These are phyloP conservation scores for Fusarium burgessii DNA, from an alignment of 2,329 filamentous ascomycete species.

Conservation along the genomic window DNA sequence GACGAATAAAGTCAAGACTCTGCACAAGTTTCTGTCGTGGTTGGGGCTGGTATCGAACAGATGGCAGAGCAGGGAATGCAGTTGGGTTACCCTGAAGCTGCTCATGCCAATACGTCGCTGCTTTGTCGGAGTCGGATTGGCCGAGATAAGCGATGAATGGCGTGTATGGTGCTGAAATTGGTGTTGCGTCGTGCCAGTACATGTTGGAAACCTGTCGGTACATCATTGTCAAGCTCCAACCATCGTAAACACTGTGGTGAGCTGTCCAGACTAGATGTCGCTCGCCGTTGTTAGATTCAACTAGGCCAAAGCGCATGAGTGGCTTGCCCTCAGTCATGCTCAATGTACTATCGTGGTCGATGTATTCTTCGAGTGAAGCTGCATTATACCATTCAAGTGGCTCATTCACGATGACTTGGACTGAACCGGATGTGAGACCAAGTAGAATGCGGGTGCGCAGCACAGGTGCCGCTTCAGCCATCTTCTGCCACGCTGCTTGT, in stretches of 20 bases:
- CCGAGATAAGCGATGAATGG: background rate
- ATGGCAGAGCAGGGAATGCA: background rate
- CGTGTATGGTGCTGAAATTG: background rate
- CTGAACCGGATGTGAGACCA: background rate
- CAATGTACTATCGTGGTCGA: background rate
- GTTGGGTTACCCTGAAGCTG: conserved; percentile 5
- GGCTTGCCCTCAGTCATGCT: background rate
- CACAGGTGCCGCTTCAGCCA: background rate
- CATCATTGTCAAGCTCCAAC: conserved; percentile 2
- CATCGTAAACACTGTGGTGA: background rate
- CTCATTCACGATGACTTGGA: background rate
- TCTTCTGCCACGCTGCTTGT: background rate
- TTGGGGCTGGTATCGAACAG: background rate
- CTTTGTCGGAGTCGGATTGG: background rate
- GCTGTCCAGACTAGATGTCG: conserved; percentile 2
- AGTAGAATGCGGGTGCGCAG: background rate
- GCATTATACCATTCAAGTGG: background rate
- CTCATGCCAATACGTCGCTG: background rate
- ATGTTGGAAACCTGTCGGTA: background rate
- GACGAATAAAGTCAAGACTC: background rate
- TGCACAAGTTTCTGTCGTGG: background rate
- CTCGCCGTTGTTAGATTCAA: background rate
- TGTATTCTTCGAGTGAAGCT: background rate
- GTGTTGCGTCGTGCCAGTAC: background rate
- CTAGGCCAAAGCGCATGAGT: background rate